Conservation (phyloP, 768 basidiomycete species). For the Myochromella boudieri region DNA sequence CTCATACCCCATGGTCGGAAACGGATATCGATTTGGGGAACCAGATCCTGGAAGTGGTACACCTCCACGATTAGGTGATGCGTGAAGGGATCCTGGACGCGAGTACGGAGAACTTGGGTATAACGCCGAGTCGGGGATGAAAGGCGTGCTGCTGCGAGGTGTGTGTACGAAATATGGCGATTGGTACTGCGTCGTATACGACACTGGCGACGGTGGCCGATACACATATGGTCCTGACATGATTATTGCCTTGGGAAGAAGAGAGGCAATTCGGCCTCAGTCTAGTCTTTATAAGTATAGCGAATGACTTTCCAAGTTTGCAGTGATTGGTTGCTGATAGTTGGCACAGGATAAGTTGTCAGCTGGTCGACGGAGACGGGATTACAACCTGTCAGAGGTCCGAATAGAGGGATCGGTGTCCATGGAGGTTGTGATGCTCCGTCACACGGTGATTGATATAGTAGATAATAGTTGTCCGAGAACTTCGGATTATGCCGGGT, state of each 20-base stretch:
- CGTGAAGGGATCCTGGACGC: background rate
- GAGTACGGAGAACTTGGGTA: slow-evolving; percentile 14
- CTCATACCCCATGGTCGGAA: background rate
- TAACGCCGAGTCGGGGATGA: slow-evolving; percentile 9
- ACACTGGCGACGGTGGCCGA: background rate
- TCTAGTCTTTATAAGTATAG: too few relatives aligned
- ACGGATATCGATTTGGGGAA: slow-evolving; percentile 4
- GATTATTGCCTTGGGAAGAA: background rate
- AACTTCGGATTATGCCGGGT: too few relatives aligned
- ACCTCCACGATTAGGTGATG: slow-evolving; percentile 1
- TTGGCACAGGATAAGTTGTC: too few relatives aligned
- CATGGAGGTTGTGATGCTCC: too few relatives aligned
- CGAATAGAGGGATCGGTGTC: too few relatives aligned
- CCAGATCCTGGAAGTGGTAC: slow-evolving; percentile 2
- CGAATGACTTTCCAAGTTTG: too few relatives aligned
- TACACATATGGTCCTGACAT: slow-evolving; percentile 16
- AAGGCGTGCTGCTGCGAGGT: slow-evolving; percentile 6
- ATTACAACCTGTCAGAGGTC: too few relatives aligned
- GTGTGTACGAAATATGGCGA: slow-evolving; percentile 9
- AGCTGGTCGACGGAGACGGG: too few relatives aligned
- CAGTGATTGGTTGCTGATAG: too few relatives aligned
- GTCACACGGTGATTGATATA: too few relatives aligned
- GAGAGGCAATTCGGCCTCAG: too few relatives aligned
- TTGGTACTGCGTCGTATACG: slow-evolving; percentile 1
- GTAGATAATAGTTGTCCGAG: too few relatives aligned